Base-by-base conservation (phyloP, 108 stramenopile species). In the Chaetoceros muelleri region DNA sequence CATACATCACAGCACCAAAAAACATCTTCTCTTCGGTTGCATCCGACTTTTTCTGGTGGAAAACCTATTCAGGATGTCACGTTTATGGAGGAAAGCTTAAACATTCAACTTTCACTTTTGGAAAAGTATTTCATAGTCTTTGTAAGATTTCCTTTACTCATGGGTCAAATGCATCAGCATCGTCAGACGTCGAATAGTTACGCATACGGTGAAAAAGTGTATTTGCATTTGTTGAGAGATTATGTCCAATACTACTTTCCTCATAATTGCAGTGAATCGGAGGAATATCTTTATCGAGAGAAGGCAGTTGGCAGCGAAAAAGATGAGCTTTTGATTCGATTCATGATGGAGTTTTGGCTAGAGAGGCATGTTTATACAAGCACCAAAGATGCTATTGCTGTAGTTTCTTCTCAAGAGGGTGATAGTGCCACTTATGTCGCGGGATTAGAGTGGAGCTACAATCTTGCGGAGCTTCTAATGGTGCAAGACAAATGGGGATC, bases 311-410 rank as follows among this genome's bases (percentile, higher is more conserved):
- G 52, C 10, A 65, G 26, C 44, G 62, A 55, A 54, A 64, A 60
- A 2, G 70, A 81, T n/a, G 84, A 86, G 56, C 34, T 85, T 28
- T 93, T 93, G 54, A 46, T 93, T 22, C 78, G 85, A 20, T 62
- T 86, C 3, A 56, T 82, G 3, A 69, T 83, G 30, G 80, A 76
- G 44, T 62, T 89, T 13, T 93, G 91, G 91, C 27, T 93, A 22
- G 79, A 84, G 30, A 62, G 77, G 20, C 71, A 69, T 20, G 52
- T 53, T 3, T 23, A 52, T 19, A 55, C 73, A 13, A 70, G 68
- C 0, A 71, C 57, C 23, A 18, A 44, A 5, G 61, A 62, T 30
- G 69, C 55, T 24, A 27, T 66, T 2, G 67, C 16, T 49, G 57
- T 44, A 34, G 48, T 0, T 59, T 49, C 48, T 18, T 16, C 7